Base-by-base conservation (phyloP, 345 rosid genomes). In the Citrus cavaleriei region DNA sequence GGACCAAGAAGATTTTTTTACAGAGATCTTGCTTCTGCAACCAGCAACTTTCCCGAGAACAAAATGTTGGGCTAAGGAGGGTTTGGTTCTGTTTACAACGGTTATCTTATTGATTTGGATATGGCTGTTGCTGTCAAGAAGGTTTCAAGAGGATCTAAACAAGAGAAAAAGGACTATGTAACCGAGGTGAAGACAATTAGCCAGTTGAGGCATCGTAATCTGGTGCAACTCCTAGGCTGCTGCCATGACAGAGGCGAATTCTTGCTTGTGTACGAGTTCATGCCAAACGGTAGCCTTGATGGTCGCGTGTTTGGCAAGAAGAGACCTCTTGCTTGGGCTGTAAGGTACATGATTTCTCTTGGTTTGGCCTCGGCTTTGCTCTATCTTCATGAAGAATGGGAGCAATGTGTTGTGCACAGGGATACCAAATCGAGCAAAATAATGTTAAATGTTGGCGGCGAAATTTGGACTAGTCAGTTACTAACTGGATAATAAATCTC, bases 211-310 rank as follows among this genome's bases (percentile, higher is more conserved):
- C 40, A 77, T 40, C 37, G 42, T 4, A 77, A 69, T 77, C 63
- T 69, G 7, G 68, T 68, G 13, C 74, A 77, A 22, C 68, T 77
- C 8, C 38, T 77, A 4, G 68, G 74, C 2, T 68, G 80, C 68
- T 57, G 80, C 58, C 74, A 77, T 28, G 74, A 77, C 5, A 59
- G 65, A 75, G 80, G 80, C 4, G 89, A 91, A 78, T 87, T 90
- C 77, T 71, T 92, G 25, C 87, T 93, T n/a, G 85, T 89, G 0
- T 92, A 89, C 5, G 94, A 93, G 83, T 86, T 89, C 85, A 88
- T 93, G 94, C 89, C 90, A 7, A 89, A 91, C 42, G 87, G 94
- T 9, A 92, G 91, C 79, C 90, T 90, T 1, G 90, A 91, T 38
- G 57, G 73, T 0, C 96, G 90, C 64, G 79, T 92, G 3, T 93